Evolutionary conservation across 1,284 basidiomycete species (phyloP).

Genomic region (Marasmius sp.): DNA sequence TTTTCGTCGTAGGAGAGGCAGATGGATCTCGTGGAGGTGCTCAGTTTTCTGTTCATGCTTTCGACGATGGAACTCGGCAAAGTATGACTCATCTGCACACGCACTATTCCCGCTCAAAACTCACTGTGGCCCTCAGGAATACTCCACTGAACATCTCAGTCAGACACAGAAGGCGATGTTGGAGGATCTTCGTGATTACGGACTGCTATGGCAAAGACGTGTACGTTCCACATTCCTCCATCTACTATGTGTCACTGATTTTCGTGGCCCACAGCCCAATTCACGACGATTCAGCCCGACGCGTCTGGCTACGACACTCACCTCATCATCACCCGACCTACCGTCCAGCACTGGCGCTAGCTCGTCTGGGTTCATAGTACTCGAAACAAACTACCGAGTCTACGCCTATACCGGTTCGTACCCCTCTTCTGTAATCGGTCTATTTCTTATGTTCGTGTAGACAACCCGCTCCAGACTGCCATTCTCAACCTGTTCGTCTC

Average conservation of each 20-base stretch:
- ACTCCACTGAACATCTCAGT: slow-evolving; percentile 80
- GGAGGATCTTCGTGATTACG: slow-evolving; percentile 80
- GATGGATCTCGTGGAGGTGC: slow-evolving; percentile 92
- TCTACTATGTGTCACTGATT: slow-evolving; percentile 3
- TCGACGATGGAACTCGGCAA: slow-evolving; percentile 91
- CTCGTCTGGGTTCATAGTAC: slow-evolving; percentile 85
- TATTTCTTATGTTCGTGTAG: slow-evolving; percentile 35
- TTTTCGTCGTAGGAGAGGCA: slow-evolving; percentile 60
- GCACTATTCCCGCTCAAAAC: neutral
- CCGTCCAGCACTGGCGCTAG: slow-evolving; percentile 60
- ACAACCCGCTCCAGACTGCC: slow-evolving; percentile 94
- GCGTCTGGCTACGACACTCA: slow-evolving; percentile 93
- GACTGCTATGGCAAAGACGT: slow-evolving; percentile 81
- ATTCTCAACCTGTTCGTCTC: slow-evolving; percentile 94
- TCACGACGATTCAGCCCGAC: slow-evolving; percentile 91
- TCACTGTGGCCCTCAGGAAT: slow-evolving; percentile 59
- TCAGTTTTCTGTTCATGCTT: slow-evolving; percentile 94
- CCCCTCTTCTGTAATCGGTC: neutral
- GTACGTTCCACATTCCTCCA: slow-evolving; percentile 33
- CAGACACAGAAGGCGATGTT: slow-evolving; percentile 77
- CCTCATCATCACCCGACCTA: slow-evolving; percentile 70
- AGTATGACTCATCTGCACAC: slow-evolving; percentile 24
- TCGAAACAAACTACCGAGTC: slow-evolving; percentile 98
- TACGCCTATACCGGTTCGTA: slow-evolving; percentile 93
- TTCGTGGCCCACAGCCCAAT: slow-evolving; percentile 44